phyloP scores from a whole-genome alignment of 1,139 yeast genomes.

The Nakaseomyces bracarensis region DNA sequence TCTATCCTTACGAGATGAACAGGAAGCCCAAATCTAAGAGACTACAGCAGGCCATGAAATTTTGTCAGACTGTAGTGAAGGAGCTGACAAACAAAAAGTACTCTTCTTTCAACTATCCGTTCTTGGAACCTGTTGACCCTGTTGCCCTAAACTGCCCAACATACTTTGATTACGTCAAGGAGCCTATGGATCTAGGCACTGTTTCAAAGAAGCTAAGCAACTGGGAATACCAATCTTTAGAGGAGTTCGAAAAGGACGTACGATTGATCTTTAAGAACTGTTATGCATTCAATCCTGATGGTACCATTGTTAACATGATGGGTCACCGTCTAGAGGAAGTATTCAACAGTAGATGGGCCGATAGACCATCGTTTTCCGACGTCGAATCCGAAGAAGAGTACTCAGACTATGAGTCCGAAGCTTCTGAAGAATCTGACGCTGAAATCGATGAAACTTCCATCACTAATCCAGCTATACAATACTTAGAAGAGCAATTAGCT shows the following conservation, averaged over 20 bases:
- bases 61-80: conserved; percentile 72
- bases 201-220: conserved; percentile 71
- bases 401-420: conserved; percentile 31
- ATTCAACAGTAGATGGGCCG: conserved; percentile 84
- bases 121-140: conserved; percentile 89
- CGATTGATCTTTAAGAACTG: conserved; percentile 81
- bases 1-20: conserved; percentile 59
- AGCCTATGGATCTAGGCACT: conserved; percentile 94
- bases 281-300: conserved; percentile 88
- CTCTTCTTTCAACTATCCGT: conserved; percentile 79
- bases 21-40: conserved; percentile 83
- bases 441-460: conserved; percentile 65
- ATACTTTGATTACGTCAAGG: conserved; percentile 72
- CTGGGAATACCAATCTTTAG: conserved; percentile 83
- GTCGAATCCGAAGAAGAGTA: conserved; percentile 25
- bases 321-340: conserved; percentile 84
- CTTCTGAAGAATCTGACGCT: conserved; percentile 44
- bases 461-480: conserved; percentile 82
- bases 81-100: conserved; percentile 80
- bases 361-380: conserved; percentile 54
- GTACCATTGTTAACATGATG: conserved; percentile 91
- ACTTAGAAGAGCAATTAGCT: conserved; percentile 75
- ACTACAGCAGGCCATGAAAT: conserved; percentile 81
- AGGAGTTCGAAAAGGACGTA: conserved; percentile 77
- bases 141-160: conserved; percentile 89